These are phyloP conservation scores for Leccinum pallidistipes DNA, from an alignment of 1,284 basidiomycete genomes.

Conservation along the genomic window DNA sequence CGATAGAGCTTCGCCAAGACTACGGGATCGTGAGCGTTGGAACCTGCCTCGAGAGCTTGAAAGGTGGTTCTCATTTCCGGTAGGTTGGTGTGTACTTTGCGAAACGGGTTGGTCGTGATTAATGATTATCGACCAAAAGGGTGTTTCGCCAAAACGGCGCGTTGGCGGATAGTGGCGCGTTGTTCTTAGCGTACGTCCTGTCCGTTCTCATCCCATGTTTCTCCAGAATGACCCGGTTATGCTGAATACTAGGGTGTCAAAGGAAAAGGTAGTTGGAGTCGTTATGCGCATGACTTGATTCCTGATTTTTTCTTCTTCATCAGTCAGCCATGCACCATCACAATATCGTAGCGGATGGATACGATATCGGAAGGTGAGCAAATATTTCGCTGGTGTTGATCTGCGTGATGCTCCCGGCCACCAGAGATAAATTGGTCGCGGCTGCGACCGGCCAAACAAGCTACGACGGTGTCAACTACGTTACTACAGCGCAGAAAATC, in stretches of 20 bases:
- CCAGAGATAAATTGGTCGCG: constrained; percentile 46
- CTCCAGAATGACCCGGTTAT: background rate
- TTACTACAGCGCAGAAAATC: constrained; percentile 43
- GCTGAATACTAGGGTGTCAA: constrained; percentile 49
- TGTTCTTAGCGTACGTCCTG: constrained; percentile 61
- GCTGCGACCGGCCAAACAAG: constrained; percentile 44
- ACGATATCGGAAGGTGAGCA: constrained; percentile 48
- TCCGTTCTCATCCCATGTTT: background rate
- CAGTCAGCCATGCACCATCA: constrained; percentile 46
- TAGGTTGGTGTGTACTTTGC: constrained; percentile 18
- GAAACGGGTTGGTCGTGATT: background rate
- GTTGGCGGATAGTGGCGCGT: constrained; percentile 52
- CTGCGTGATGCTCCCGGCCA: background rate
- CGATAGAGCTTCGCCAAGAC: constrained; percentile 58
- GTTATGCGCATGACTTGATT: background rate
- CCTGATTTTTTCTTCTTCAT: background rate
- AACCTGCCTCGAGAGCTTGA: constrained; percentile 59
- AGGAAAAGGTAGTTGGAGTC: constrained; percentile 49
- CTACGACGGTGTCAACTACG: constrained; percentile 49
- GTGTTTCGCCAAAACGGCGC: constrained; percentile 62
- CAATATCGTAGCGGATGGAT: constrained; percentile 53
- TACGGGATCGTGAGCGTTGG: constrained; percentile 47
- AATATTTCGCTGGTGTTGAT: background rate
- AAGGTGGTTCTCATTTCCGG: constrained; percentile 72
- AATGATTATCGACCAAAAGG: constrained; percentile 29